These are phyloP conservation scores for Exophiala calicioides DNA, from an alignment of 2,329 filamentous ascomycete genomes.

Conservation along the genomic window DNA sequence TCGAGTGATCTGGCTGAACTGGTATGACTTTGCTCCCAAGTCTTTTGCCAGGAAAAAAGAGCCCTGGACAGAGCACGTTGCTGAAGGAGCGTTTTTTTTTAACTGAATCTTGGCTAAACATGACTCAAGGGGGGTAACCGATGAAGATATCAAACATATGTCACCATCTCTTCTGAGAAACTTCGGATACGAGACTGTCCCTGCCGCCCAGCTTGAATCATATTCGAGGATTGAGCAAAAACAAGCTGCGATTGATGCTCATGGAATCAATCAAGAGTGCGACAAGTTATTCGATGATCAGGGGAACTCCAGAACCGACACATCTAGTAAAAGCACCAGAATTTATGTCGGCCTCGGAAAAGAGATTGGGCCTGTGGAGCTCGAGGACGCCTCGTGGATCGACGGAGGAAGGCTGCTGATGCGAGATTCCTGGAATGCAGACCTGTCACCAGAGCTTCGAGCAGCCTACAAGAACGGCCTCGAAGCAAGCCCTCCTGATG, in stretches of 20 bases:
- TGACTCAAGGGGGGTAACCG: constrained; percentile 58
- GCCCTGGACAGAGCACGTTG: no score
- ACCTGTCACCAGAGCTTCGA: constrained; percentile 51
- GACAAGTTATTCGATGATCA: no score
- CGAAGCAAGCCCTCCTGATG: constrained; percentile 41
- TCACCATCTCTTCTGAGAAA: constrained; percentile 52
- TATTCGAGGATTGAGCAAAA: constrained; percentile 20
- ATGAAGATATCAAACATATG: constrained; percentile 52
- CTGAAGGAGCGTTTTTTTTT: no score
- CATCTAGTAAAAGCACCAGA: constrained; percentile 30
- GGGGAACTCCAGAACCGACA: constrained; percentile 16
- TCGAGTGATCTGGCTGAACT: constrained; percentile 57
- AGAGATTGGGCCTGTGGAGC: constrained; percentile 47
- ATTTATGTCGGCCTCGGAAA: constrained; percentile 48
- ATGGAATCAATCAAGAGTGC: constrained; percentile 31
- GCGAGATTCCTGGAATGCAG: constrained; percentile 58
- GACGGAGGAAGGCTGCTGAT: constrained; percentile 48
- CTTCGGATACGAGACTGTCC: constrained; percentile 48
- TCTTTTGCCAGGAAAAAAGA: no score
- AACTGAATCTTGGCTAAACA: no score
- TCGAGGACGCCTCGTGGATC: constrained; percentile 27
- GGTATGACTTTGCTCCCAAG: no score
- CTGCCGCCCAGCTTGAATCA: constrained; percentile 21
- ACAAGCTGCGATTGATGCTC: constrained; percentile 29
- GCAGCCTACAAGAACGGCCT: constrained; percentile 39